Evolutionary conservation across 1,284 basidiomycete genomes (phyloP).

Genomic region (Trametes sp.): DNA sequence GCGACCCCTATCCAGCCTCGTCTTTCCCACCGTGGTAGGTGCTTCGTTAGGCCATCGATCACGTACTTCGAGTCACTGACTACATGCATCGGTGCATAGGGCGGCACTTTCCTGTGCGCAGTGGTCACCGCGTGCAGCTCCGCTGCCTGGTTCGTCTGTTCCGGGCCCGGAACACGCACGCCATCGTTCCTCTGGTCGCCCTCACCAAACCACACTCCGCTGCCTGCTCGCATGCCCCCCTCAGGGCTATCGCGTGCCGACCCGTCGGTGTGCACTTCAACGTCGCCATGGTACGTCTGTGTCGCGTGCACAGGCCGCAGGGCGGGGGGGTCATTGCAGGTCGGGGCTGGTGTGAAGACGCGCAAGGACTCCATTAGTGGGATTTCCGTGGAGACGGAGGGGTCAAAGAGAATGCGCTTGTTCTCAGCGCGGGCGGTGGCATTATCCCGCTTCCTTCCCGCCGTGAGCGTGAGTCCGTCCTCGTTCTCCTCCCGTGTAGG

Average conservation of each 20-base stretch:
- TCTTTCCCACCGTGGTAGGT: constrained; percentile 6
- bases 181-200: background rate
- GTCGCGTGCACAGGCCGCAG: background rate
- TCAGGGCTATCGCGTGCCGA: background rate
- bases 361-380: background rate
- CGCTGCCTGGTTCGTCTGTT: background rate
- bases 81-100: background rate
- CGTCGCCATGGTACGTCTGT: background rate
- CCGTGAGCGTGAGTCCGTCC: background rate
- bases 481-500: background rate
- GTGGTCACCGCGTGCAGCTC: background rate
- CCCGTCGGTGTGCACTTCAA: background rate
- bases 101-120: background rate
- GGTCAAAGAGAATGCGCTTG: background rate
- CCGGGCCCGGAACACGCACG: background rate
- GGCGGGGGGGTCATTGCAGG: background rate
- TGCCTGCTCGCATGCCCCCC: background rate
- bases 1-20: constrained; percentile 5
- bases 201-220: background rate
- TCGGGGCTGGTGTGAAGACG: background rate
- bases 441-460: no score
- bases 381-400: background rate
- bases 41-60: background rate
- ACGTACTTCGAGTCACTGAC: background rate
- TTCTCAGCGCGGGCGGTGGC: no score